phyloP scores from a whole-genome alignment of 371 early-diverging fungal species.

The Dichotomocladium elegans region DNA sequence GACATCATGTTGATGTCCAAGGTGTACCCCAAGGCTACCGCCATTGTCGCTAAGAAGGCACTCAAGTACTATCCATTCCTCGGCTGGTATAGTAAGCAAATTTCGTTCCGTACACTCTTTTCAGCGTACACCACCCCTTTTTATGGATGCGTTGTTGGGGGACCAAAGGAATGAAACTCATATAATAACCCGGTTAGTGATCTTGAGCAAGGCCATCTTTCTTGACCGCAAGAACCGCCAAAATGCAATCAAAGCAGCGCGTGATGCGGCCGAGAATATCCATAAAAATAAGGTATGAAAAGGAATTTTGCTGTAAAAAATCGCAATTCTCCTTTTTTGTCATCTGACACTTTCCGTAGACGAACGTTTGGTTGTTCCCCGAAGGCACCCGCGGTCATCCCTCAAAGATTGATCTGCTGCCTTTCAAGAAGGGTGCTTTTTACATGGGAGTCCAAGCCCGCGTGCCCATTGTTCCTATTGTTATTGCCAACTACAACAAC shows the following conservation, averaged over 20 bases:
- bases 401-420: slow-evolving; percentile 67
- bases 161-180: background rate
- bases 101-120: background rate
- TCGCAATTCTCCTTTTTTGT: too few species aligned
- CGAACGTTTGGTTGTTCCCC: slow-evolving; percentile 85
- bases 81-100: slow-evolving; percentile 78
- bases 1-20: slow-evolving; percentile 74
- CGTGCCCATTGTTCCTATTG: slow-evolving; percentile 90
- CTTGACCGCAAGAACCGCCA: slow-evolving; percentile 83
- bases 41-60: slow-evolving; percentile 79
- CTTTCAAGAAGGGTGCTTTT: slow-evolving; percentile 94
- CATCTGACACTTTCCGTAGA: slow-evolving; percentile 39
- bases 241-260: slow-evolving; percentile 79
- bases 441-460: slow-evolving; percentile 85
- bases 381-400: slow-evolving; percentile 91
- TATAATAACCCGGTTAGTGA: slow-evolving; percentile 2
- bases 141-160: too few species aligned
- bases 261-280: slow-evolving; percentile 70
- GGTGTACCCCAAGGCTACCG: slow-evolving; percentile 68
- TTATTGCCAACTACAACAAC: slow-evolving; percentile 73
- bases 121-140: too few species aligned
- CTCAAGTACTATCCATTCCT: slow-evolving; percentile 80
- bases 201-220: slow-evolving; percentile 76
- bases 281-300: slow-evolving; percentile 51
- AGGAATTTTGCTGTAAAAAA: too few species aligned